phyloP scores from a whole-genome alignment of 768 basidiomycete genomes.

The Dioszegia crocea region DNA sequence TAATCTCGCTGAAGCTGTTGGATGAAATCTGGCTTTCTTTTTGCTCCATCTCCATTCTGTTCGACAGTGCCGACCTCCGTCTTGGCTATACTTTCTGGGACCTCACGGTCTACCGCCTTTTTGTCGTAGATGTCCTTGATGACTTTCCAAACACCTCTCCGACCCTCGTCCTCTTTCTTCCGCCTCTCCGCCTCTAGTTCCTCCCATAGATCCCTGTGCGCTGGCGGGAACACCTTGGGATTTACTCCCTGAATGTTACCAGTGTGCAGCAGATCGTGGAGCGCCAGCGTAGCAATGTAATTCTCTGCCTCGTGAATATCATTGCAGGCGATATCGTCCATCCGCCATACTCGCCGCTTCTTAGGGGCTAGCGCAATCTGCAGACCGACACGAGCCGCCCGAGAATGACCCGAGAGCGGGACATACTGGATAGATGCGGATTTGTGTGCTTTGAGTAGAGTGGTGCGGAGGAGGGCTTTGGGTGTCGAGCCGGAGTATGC shows the following conservation, averaged over 20 bases:
- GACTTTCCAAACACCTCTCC: constrained; percentile 68
- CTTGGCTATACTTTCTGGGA: not conserved
- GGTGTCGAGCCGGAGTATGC: constrained; percentile 67
- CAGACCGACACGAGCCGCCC: constrained; percentile 69
- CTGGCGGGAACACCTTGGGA: constrained; percentile 72
- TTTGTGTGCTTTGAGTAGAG: constrained; percentile 44
- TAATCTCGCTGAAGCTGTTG: constrained; percentile 63
- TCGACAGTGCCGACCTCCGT: not conserved
- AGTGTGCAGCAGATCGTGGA: constrained; percentile 63
- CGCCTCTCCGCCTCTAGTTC: constrained; percentile 70
- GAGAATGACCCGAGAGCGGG: constrained; percentile 64
- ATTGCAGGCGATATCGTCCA: constrained; percentile 79
- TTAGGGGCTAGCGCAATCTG: constrained; percentile 67
- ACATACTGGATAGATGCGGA: constrained; percentile 71
- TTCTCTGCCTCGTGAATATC: constrained; percentile 78
- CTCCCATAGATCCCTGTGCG: constrained; percentile 86
- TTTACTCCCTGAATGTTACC: constrained; percentile 52
- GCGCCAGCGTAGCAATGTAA: constrained; percentile 78
- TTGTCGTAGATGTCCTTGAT: constrained; percentile 61
- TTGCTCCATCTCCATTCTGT: not conserved
- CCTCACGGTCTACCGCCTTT: constrained; percentile 10
- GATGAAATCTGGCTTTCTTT: constrained; percentile 26
- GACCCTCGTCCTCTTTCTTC: constrained; percentile 59
- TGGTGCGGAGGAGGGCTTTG: constrained; percentile 64
- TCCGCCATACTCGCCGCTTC: constrained; percentile 62